Base-by-base conservation (phyloP, 192 early-diverging fungal species). In the Chytriomyces sp. region DNA sequence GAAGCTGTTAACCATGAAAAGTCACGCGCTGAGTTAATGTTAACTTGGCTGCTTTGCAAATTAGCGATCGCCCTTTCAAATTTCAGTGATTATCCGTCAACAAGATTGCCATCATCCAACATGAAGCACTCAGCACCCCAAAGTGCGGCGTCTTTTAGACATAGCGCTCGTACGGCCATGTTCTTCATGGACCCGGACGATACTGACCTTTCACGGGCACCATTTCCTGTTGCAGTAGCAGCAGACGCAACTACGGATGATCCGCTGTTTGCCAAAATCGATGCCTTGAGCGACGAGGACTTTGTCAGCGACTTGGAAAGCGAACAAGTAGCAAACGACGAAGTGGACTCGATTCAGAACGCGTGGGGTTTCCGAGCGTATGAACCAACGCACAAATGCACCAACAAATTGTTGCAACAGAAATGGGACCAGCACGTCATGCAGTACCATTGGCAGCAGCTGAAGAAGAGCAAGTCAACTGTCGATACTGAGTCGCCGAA, bases 401-500 rank as follows among this genome's bases (percentile, higher is more conserved):
- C 61, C 59, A 74, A 74, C 44, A 64, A 46, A 26, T 61, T 74
- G 35, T 24, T 74, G 20, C 72, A 74, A 18, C 7, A 45, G 26
- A 62, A 45, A 63, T 74, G 57, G 57, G 72, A 74, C 44, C 43
- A n/a, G 20, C 10, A 47, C 10, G 44, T 45, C 13, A 24, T 45
- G 35, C 20, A 35, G 61, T 18, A 20, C 26, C 72, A 74, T 63
- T 20, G 11, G 6, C 43, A 63, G 45, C 63, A 74, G 59, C 28
- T 74, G 11, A 74, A 64, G 11, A 62, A 45, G 11, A 45, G 28
- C 6, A 28, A 18, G 23, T 23, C 72, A 8, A 74, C 61, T 13
- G 46, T 74, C 7, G 72, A 74, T 46, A 74, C 72, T n/a, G 72
- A 59, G 9, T 61, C 72, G 2, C 72, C 72, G 16, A 74, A 74